Percentiles rank a stretch among this genome's conserved stretches.
phyloP scores from a whole-genome alignment of 2,329 filamentous ascomycete species.

The Sporothrix pseudoabietina region DNA sequence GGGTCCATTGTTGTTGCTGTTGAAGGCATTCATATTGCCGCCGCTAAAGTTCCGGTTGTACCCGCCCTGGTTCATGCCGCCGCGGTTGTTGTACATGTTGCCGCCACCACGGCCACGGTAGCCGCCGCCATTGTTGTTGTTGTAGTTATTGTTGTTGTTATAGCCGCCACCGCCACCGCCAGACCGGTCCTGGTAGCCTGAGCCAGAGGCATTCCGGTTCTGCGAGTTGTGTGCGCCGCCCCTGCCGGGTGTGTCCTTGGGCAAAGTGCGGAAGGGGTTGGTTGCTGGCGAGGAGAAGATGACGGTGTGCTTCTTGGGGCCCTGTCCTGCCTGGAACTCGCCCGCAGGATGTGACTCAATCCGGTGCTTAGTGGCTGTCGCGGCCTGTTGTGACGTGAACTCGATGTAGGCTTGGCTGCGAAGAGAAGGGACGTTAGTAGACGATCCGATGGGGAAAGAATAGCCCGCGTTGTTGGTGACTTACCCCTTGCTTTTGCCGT shows the following conservation, averaged over 20 bases:
- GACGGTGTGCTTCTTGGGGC: slow-evolving; percentile 70
- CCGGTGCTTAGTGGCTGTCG: slow-evolving; percentile 79
- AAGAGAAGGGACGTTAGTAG: slow-evolving; percentile 26
- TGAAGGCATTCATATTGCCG: slow-evolving; percentile 46
- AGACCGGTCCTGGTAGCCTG: slow-evolving; percentile 52
- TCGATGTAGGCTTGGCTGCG: slow-evolving; percentile 77
- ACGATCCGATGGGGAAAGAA: neutral
- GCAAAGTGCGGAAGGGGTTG: slow-evolving; percentile 89
- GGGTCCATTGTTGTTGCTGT: slow-evolving; percentile 47
- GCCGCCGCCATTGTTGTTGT: slow-evolving; percentile 49
- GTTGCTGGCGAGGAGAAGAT: slow-evolving; percentile 73
- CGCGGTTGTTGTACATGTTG: slow-evolving; percentile 42
- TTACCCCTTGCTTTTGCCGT: slow-evolving; percentile 97
- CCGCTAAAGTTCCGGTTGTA: slow-evolving; percentile 50
- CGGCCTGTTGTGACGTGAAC: slow-evolving; percentile 78
- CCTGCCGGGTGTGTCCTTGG: slow-evolving; percentile 80
- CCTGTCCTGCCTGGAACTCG: slow-evolving; percentile 55
- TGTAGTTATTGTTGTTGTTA: slow-evolving; percentile 52
- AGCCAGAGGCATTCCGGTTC: slow-evolving; percentile 54
- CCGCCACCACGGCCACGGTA: slow-evolving; percentile 46
- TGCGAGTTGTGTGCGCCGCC: slow-evolving; percentile 64
- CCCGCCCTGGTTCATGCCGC: slow-evolving; percentile 34
- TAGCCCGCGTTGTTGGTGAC: slow-evolving; percentile 38
- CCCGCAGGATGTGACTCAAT: slow-evolving; percentile 67
- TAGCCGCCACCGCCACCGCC: slow-evolving; percentile 49